Evolutionary conservation across 2,329 filamentous ascomycete species (phyloP).

Genomic region (Claviceps pusilla): DNA sequence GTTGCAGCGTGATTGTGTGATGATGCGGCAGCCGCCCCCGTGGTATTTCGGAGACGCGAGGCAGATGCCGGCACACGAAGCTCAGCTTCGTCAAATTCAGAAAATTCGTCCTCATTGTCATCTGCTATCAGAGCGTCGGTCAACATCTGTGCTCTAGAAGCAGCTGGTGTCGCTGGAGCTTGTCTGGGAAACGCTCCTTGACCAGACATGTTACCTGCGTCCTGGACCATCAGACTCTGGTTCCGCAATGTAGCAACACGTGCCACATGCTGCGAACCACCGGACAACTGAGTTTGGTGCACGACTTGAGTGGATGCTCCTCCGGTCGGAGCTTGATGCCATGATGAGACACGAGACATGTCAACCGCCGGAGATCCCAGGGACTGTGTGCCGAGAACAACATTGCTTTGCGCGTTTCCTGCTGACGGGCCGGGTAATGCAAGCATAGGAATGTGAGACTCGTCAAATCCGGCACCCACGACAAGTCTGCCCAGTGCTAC

Average conservation of each 20-base stretch:
- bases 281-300: slow-evolving; percentile 34
- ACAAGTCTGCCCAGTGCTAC: slow-evolving; percentile 26
- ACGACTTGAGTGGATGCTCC: slow-evolving; percentile 32
- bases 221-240: slow-evolving; percentile 13
- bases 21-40: background rate
- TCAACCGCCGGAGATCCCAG: slow-evolving; percentile 15
- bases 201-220: slow-evolving; percentile 9
- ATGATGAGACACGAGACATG: slow-evolving; percentile 20
- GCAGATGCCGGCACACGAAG: slow-evolving; percentile 4
- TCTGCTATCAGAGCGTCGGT: background rate
- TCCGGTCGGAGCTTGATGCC: slow-evolving; percentile 16
- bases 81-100: slow-evolving; percentile 17
- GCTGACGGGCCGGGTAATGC: slow-evolving; percentile 5
- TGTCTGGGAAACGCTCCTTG: slow-evolving; percentile 15
- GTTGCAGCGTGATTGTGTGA: background rate
- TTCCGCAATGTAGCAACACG: slow-evolving; percentile 6
- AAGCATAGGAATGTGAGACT: slow-evolving; percentile 22
- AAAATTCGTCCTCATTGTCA: slow-evolving; percentile 14
- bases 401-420: slow-evolving; percentile 9
- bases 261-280: slow-evolving; percentile 10
- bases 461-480: slow-evolving; percentile 29
- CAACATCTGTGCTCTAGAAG: slow-evolving; percentile 2
- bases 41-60: background rate
- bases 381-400: slow-evolving; percentile 32
- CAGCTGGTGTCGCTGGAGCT: background rate